phyloP scores from a whole-genome alignment of 2,329 filamentous ascomycete genomes.

The Simplicillium sp. region DNA sequence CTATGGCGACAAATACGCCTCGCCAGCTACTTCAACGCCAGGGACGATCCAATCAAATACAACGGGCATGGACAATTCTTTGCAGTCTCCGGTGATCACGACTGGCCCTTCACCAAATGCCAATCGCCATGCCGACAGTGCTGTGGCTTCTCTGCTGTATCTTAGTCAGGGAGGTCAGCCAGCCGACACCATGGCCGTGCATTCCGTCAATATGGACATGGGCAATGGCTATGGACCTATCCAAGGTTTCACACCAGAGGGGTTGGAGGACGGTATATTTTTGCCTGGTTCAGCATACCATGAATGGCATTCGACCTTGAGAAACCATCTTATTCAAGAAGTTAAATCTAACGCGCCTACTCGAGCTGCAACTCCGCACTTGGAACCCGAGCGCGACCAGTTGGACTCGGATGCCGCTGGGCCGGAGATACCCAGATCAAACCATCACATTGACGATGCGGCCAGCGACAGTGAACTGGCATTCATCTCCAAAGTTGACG shows the following conservation, averaged over 20 bases:
- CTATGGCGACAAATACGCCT: not conserved
- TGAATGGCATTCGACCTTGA: conserved; percentile 32
- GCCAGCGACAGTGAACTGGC: too few species aligned
- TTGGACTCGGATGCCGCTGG: not conserved
- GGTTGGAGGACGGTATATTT: conserved; percentile 31
- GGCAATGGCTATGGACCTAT: conserved; percentile 1
- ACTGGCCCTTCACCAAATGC: not conserved
- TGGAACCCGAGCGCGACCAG: not conserved
- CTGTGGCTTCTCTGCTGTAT: conserved; percentile 24
- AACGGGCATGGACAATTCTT: not conserved
- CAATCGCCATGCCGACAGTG: conserved; percentile 19
- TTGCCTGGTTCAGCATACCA: conserved; percentile 36
- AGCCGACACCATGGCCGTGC: conserved; percentile 1
- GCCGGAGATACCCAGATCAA: conserved; percentile 1
- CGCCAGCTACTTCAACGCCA: not conserved
- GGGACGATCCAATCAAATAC: too few species aligned
- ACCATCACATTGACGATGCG: not conserved
- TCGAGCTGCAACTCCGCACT: conserved; percentile 5
- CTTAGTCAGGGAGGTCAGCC: conserved; percentile 21
- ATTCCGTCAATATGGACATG: conserved; percentile 1
- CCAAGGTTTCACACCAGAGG: conserved; percentile 21
- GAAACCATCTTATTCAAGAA: conserved; percentile 34
- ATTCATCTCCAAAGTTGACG: conserved; percentile 11
- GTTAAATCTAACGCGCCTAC: conserved; percentile 29
- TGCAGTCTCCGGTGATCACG: too few species aligned